Evolutionary conservation across 352 stramenopile genomes (phyloP), one percentile per base, ranked within the genome.

Genomic region (Phytophthora aleatoria): DNA sequence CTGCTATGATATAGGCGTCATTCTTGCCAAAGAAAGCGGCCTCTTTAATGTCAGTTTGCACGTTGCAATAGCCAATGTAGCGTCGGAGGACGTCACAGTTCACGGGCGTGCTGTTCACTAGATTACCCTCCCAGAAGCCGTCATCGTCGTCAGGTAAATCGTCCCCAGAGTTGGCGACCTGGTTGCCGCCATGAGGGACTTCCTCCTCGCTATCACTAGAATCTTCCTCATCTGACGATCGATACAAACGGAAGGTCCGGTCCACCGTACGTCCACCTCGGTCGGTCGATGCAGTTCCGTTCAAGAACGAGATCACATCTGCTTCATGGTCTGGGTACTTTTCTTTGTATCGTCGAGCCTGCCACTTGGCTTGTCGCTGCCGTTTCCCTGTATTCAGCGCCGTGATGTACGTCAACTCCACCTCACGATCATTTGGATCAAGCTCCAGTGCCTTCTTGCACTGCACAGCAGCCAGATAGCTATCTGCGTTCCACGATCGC

Each of bases 1-100:
- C 90, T 4, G 87, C 86, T 27, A 96, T 87, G 39, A 97, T 86
- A 45, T 90, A 94, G 33, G 76, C 79, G 51, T 94, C 90, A 41
- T 95, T 92, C n/a, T 76, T 76, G 0, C 90, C 90, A 39, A 97
- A 92, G 55, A 97, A 97, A 0, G 74, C 74, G 0, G 89, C 89
- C 64, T 97, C 89, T 64, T 97, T 97, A 64, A 97, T 97, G 36
- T 96, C 90, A 0, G 90, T 97, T 69, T 95, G 80, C 16, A 90
- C 69, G 60, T 97, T 97, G 73, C 85, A 92, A 52, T 94, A 94
- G 5, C 90, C 90, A 33, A 95, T 85, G 44, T 94, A 96, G 0
- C 90, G 86, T 31, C 79, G 74, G 12, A 89, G 69, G 12, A 85
- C 74, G 36, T 92, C 79, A 27, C 76, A 89, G 61, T 89, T 91